These are phyloP conservation scores for Chlamydomonas sp. DNA, from an alignment of 139 green algal genomes.

Conservation along the genomic window DNA sequence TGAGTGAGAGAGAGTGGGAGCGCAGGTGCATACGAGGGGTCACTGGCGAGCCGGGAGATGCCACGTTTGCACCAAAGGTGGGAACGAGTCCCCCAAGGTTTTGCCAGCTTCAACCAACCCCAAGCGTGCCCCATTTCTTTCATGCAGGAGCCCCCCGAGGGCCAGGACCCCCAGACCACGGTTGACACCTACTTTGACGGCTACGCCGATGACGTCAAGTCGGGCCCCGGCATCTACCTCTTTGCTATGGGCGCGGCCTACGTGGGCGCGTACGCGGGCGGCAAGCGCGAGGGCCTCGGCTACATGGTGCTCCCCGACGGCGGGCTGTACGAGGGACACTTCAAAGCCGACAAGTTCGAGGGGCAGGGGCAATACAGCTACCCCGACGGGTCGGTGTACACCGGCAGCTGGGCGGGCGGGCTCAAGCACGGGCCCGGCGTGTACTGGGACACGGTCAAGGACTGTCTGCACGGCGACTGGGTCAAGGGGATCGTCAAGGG, in stretches of 20 bases:
- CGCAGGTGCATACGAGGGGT: too few relatives aligned
- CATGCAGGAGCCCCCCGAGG: too few relatives aligned
- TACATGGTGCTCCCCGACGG: slow-evolving; percentile 57
- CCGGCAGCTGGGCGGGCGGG: slow-evolving; percentile 48
- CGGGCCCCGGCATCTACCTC: slow-evolving; percentile 54
- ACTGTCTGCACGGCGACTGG: slow-evolving; percentile 58
- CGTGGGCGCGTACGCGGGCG: slow-evolving; percentile 27
- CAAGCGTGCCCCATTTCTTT: too few relatives aligned
- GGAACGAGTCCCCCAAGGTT: too few relatives aligned
- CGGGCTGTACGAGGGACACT: slow-evolving; percentile 48
- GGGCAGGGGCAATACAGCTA: slow-evolving; percentile 58
- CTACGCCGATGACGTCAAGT: slow-evolving; percentile 47
- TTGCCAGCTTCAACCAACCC: too few relatives aligned
- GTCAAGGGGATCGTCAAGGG: slow-evolving; percentile 44
- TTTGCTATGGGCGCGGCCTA: slow-evolving; percentile 50
- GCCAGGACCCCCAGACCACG: too few relatives aligned
- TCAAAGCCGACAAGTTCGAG: slow-evolving; percentile 55
- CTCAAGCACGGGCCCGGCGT: slow-evolving; percentile 50
- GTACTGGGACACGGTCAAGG: slow-evolving; percentile 44
- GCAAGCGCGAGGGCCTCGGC: slow-evolving; percentile 47
- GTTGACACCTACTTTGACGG: slow-evolving; percentile 61
- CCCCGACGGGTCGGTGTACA: slow-evolving; percentile 58
- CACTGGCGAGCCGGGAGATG: too few relatives aligned
- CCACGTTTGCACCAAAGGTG: too few relatives aligned
- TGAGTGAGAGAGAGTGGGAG: too few relatives aligned